Evolutionary conservation across 371 early-diverging fungal species (phyloP).

Genomic region (Mortierella sp.): DNA sequence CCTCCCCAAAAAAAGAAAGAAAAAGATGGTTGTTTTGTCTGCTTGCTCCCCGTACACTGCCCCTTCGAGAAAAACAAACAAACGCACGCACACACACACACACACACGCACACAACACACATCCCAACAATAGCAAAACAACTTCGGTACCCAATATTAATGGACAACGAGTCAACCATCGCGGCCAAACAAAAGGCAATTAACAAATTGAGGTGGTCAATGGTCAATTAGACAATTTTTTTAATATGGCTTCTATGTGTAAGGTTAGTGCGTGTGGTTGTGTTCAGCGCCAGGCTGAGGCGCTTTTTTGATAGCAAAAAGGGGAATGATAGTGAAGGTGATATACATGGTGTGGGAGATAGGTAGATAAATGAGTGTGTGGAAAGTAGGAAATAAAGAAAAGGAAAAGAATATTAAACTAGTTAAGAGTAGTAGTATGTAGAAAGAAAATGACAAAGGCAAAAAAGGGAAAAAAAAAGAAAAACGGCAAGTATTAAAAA

Average conservation of each 20-base stretch:
- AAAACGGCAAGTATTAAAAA: not conserved
- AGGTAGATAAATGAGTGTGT: not conserved
- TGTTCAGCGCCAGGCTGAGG: conserved; percentile 13
- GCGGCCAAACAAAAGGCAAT: not conserved
- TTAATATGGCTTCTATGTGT: not conserved
- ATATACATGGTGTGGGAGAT: conserved; percentile 2
- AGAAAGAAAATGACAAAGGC: not conserved
- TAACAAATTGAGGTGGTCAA: not conserved
- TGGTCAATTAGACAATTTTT: not conserved
- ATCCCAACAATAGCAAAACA: not conserved
- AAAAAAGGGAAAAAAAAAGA: not conserved
- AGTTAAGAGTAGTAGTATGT: not conserved
- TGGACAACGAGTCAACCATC: not conserved
- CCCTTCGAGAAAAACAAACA: not conserved
- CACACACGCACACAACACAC: not conserved
- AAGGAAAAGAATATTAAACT: conserved; percentile 1
- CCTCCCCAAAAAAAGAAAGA: not conserved
- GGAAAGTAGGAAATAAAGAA: not conserved
- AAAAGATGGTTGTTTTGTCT: not conserved
- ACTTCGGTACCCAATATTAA: not conserved
- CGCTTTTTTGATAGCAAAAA: conserved; percentile 10
- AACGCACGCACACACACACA: not conserved
- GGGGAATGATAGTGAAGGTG: conserved; percentile 9
- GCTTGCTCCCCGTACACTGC: not conserved
- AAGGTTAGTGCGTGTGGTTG: not conserved